Evolutionary conservation across 768 basidiomycete species (phyloP).

Genomic region (Termitomyces sp.): DNA sequence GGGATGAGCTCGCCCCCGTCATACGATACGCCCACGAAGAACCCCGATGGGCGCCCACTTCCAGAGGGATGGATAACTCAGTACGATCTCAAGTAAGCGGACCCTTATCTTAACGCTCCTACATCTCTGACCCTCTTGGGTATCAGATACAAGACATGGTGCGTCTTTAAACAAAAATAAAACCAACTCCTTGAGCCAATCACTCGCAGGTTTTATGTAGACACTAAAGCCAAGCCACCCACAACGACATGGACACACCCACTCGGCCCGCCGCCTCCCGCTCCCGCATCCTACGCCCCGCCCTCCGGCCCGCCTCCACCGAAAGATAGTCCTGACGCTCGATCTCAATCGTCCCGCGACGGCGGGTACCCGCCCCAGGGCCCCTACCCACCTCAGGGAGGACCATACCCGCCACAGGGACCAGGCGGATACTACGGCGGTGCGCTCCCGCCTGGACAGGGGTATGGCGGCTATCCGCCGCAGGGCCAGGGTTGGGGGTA

Average conservation of each 20-base stretch:
- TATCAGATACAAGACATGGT: slow-evolving; percentile 64
- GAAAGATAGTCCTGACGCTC: slow-evolving; percentile 17
- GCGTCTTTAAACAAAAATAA: slow-evolving; percentile 10
- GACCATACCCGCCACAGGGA: background rate
- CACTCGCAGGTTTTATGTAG: slow-evolving; percentile 66
- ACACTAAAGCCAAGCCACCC: slow-evolving; percentile 56
- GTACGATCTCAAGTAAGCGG: slow-evolving; percentile 59
- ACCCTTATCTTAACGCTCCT: slow-evolving; percentile 14
- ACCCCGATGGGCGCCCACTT: slow-evolving; percentile 56
- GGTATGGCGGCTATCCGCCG: background rate
- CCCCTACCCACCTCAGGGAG: background rate
- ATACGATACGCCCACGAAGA: slow-evolving; percentile 18
- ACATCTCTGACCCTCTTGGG: background rate
- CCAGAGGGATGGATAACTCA: slow-evolving; percentile 67
- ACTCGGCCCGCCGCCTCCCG: slow-evolving; percentile 32
- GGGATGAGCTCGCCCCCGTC: slow-evolving; percentile 37
- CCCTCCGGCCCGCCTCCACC: slow-evolving; percentile 43
- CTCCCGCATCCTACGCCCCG: slow-evolving; percentile 33
- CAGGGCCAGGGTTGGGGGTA: background rate
- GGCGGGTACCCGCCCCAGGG: slow-evolving; percentile 9
- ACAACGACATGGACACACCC: slow-evolving; percentile 70
- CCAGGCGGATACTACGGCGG: slow-evolving; percentile 6
- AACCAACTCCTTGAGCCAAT: background rate
- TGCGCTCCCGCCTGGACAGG: background rate
- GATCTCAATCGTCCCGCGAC: background rate